Conservation (phyloP, 2,329 filamentous ascomycete species). For the Hirsutella rhossiliensis region DNA sequence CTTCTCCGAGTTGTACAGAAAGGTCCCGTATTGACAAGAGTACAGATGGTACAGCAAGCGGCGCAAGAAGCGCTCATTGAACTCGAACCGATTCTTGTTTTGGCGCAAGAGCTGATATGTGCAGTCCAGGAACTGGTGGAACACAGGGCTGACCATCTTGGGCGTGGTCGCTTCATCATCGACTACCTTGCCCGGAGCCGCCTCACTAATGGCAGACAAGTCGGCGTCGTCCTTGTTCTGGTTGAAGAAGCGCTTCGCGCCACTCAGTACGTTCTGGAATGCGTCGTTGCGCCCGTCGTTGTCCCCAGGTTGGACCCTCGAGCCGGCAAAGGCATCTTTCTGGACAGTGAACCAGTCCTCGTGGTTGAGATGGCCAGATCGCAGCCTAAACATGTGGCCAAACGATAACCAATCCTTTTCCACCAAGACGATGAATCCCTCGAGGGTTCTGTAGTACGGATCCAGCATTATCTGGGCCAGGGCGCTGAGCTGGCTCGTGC, state of each 20-base stretch:
- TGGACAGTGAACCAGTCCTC: slow-evolving; percentile 92
- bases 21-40: slow-evolving; percentile 93
- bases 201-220: slow-evolving; percentile 36
- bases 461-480: slow-evolving; percentile 88
- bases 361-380: slow-evolving; percentile 76
- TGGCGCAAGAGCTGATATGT: slow-evolving; percentile 84
- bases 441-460: slow-evolving; percentile 85
- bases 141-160: slow-evolving; percentile 92
- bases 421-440: slow-evolving; percentile 86
- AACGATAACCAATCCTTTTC: slow-evolving; percentile 98
- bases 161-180: slow-evolving; percentile 60
- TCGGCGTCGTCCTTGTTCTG: slow-evolving; percentile 51
- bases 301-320: slow-evolving; percentile 48
- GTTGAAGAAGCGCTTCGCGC: slow-evolving; percentile 83
- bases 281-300: slow-evolving; percentile 56
- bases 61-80: slow-evolving; percentile 85
- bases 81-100: slow-evolving; percentile 82
- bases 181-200: slow-evolving; percentile 25
- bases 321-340: slow-evolving; percentile 61
- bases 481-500: slow-evolving; percentile 87
- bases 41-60: slow-evolving; percentile 88
- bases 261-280: slow-evolving; percentile 76
- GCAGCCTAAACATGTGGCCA: slow-evolving; percentile 91
- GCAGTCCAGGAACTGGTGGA: slow-evolving; percentile 94
- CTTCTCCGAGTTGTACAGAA: slow-evolving; percentile 90